Evolutionary conservation across 208 protist genomes (phyloP), one percentile per base, ranked within the genome.

Genomic region (Blechomonas ayalai): DNA sequence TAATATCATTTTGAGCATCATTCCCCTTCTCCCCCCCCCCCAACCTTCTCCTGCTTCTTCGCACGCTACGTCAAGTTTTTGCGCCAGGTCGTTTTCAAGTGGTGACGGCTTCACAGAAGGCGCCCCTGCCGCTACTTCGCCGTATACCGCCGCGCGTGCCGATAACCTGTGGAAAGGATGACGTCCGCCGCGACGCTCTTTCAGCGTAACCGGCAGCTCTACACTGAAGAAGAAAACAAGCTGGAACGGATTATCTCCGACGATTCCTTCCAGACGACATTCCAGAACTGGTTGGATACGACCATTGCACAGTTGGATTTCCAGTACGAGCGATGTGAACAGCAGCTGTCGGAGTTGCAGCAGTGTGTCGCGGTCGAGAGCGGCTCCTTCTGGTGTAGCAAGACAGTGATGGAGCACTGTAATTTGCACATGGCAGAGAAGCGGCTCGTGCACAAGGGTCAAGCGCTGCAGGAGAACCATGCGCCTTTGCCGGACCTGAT

Each of bases 401-500:
- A 91, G 41, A 84, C 82, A 0, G 73, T 94, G 27, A 87, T 88
- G 42, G 64, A 90, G 45, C 83, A 95, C 73, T 92, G 87, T 62
- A 92, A 91, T 38, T 49, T 95, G 39, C 66, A 87, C 46, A 58
- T 95, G 49, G 76, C 64, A 23, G 81, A 91, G 54, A 62, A 72
- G 27, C 68, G 81, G 0, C 54, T 94, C 13, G 52, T 75, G 26
- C 48, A 59, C 23, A 51, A 51, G 1, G 48, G 43, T 18, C 25
- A 36, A 63, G 38, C 37, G 15, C 46, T 46, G 22, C 38, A 23
- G 1, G 54, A 69, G 35, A 32, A 71, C 49, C 63, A 76, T 25
- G 66, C 77, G 13, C 67, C 46, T 32, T 62, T 90, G 36, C 73
- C 83, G 3, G 81, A 91, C 20, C 48, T 92, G 7, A 83, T 95